Percentiles rank a stretch among this genome's conserved stretches.
Evolutionary conservation across 2,329 filamentous ascomycete species (phyloP).

Genomic region (Ceratocystis albifundus): DNA sequence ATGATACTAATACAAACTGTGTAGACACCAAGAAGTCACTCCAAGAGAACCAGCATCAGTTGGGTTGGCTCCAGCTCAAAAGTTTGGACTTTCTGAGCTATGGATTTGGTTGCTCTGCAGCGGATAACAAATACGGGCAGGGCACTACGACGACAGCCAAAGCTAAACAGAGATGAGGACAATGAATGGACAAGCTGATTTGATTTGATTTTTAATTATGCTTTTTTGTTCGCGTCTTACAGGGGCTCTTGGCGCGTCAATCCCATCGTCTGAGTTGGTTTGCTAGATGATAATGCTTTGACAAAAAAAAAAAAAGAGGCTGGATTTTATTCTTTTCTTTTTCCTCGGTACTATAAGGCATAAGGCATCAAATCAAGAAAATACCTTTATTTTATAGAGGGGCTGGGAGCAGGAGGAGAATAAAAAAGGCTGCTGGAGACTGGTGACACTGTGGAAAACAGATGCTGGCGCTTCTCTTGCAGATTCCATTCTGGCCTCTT

Average conservation of each 20-base stretch:
- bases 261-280: not conserved
- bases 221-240: not conserved
- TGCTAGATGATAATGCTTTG: not conserved
- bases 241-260: not conserved
- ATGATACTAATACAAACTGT: too few relatives aligned
- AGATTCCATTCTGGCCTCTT: too few relatives aligned
- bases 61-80: not conserved
- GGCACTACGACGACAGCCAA: not conserved
- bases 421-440: not conserved
- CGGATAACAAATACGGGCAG: not conserved
- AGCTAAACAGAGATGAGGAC: not conserved
- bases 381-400: not conserved
- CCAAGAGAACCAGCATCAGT: not conserved
- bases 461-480: not conserved
- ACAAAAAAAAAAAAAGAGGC: not conserved
- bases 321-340: not conserved
- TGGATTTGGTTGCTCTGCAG: constrained; percentile 5
- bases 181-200: not conserved
- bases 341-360: not conserved
- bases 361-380: not conserved
- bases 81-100: not conserved
- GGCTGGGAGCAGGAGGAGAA: constrained; percentile 8
- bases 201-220: not conserved
- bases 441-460: not conserved
- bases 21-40: not conserved